A percentile compares a stretch with the other conserved stretches of the same genome.
Conservation (phyloP, 495 filamentous ascomycete species). For the Penicillium maclennaniae region DNA sequence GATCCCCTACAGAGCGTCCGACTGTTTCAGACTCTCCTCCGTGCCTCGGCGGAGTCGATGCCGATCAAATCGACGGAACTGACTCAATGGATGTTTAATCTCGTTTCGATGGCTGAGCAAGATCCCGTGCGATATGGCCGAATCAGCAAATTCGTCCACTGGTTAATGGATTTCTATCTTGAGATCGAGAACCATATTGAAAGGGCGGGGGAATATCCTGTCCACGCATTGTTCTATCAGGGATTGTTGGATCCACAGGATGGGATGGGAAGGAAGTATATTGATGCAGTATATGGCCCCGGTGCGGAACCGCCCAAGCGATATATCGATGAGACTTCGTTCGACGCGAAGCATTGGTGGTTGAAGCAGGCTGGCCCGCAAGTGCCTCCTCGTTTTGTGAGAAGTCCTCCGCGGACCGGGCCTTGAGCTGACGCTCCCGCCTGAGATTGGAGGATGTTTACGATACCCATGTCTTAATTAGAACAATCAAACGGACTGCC, state of each 20-base stretch:
- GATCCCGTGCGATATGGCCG: background rate
- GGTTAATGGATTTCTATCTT: slow-evolving; percentile 37
- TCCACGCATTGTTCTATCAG: slow-evolving; percentile 22
- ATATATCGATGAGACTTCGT: slow-evolving; percentile 28
- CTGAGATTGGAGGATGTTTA: background rate
- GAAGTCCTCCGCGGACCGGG: background rate
- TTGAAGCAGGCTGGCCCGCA: background rate
- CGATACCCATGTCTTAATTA: background rate
- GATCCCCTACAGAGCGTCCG: slow-evolving; percentile 16
- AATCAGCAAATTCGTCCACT: slow-evolving; percentile 24
- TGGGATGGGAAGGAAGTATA: slow-evolving; percentile 23
- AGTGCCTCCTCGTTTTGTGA: background rate
- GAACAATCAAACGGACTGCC: background rate
- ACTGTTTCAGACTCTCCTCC: slow-evolving; percentile 35
- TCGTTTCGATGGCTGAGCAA: slow-evolving; percentile 2
- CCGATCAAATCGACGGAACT: slow-evolving; percentile 32
- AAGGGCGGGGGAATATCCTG: slow-evolving; percentile 6
- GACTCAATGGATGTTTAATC: slow-evolving; percentile 34
- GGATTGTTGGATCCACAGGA: slow-evolving; percentile 24
- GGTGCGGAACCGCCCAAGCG: slow-evolving; percentile 7
- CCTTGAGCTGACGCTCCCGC: background rate
- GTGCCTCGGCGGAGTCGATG: slow-evolving; percentile 40
- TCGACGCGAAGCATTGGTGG: slow-evolving; percentile 10
- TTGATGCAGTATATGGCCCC: slow-evolving; percentile 26
- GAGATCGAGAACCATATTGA: slow-evolving; percentile 27